Conservation (phyloP, 2,329 filamentous ascomycete species). For the Nemania bipapillata region DNA sequence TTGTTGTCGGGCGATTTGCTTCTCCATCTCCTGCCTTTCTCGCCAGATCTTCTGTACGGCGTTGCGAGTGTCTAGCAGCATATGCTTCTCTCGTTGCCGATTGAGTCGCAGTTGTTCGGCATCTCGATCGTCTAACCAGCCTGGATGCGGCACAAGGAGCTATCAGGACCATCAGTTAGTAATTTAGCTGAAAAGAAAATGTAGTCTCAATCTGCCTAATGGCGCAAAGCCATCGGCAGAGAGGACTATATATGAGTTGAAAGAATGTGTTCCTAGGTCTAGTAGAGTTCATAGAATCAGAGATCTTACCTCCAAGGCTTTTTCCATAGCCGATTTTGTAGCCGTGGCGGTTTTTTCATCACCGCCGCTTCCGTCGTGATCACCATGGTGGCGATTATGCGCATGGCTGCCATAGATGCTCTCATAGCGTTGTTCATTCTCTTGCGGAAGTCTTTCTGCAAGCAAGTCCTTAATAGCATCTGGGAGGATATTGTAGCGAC, state of each 20-base stretch:
- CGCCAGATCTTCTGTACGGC: not conserved
- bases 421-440: not conserved
- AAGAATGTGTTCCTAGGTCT: too few relatives aligned
- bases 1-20: not conserved
- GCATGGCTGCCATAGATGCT: not conserved
- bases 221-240: too few relatives aligned
- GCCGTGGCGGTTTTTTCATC: too few relatives aligned
- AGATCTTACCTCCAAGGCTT: slow-evolving; percentile 21
- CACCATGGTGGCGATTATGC: too few relatives aligned
- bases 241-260: not conserved
- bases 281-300: not conserved
- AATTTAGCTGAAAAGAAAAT: not conserved
- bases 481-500: not conserved
- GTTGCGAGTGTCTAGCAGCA: not conserved
- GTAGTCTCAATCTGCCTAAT: not conserved
- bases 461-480: not conserved
- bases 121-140: slow-evolving; percentile 9
- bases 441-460: not conserved
- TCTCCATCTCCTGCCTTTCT: not conserved
- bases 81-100: not conserved
- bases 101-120: not conserved
- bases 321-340: not conserved
- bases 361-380: not conserved
- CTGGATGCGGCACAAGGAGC: not conserved
- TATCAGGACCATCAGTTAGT: slow-evolving; percentile 7